These are phyloP conservation scores for Apiotrichum domesticum DNA, from an alignment of 1,284 basidiomycete genomes.

Conservation along the genomic window DNA sequence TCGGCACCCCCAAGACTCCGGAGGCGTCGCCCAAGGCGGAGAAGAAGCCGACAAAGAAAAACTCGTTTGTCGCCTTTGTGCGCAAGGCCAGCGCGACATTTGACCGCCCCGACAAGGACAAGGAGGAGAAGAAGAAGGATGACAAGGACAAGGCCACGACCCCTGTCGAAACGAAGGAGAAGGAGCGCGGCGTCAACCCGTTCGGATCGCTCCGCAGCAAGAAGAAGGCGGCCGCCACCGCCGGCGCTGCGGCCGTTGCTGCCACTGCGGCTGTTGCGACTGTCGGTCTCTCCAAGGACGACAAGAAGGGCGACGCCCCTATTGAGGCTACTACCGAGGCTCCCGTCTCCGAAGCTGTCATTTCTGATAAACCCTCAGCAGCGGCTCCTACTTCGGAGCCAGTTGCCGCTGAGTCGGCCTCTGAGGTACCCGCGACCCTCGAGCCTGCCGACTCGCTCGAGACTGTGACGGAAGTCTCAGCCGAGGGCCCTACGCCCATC, in stretches of 20 bases:
- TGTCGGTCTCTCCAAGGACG: neutral
- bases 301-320: too few relatives aligned
- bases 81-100: conserved; percentile 2
- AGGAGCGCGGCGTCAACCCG: neutral
- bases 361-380: too few relatives aligned
- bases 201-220: neutral
- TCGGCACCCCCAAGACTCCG: neutral
- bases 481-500: too few relatives aligned
- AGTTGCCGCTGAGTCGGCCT: too few relatives aligned
- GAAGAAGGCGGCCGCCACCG: conserved; percentile 1
- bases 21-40: too few relatives aligned
- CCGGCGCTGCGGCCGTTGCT: neutral
- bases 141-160: neutral
- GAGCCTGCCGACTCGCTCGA: neutral
- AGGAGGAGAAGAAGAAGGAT: too few relatives aligned
- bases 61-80: neutral
- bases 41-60: neutral
- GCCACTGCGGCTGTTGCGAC: neutral
- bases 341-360: neutral
- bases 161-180: neutral
- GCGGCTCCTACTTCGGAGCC: too few relatives aligned
- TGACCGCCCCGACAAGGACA: neutral
- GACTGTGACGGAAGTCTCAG: too few relatives aligned
- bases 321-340: neutral
- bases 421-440: neutral